Conservation (phyloP, 768 basidiomycete species). For the Myochromella boudieri region DNA sequence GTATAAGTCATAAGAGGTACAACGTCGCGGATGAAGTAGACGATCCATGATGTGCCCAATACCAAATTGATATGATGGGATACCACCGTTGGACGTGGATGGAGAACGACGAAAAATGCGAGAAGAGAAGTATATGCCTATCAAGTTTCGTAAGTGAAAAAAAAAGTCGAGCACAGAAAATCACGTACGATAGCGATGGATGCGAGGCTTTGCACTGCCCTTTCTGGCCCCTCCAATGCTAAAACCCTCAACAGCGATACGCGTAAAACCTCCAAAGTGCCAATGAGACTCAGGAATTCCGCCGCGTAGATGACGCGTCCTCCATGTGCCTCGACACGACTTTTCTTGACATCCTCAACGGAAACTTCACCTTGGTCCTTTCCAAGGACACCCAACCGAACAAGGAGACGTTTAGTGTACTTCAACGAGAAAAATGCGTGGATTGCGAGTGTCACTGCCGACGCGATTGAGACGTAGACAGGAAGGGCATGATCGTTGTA, state of each 20-base stretch:
- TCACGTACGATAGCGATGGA: too few relatives aligned
- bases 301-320: conserved; percentile 12
- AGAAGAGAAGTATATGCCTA: conserved; percentile 15
- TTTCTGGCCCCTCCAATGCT: conserved; percentile 1
- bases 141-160: too few relatives aligned
- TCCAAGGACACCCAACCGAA: neutral
- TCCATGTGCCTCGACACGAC: conserved; percentile 14
- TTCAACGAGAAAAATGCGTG: conserved; percentile 4
- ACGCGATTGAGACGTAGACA: conserved; percentile 11
- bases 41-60: conserved; percentile 16
- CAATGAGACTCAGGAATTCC: conserved; percentile 10
- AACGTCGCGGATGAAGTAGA: conserved; percentile 56
- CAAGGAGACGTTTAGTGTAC: conserved; percentile 5
- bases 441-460: conserved; percentile 5
- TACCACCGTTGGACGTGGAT: conserved; percentile 6
- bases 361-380: conserved; percentile 2
- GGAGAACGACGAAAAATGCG: conserved; percentile 8
- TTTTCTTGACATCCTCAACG: neutral
- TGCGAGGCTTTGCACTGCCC: conserved; percentile 2
- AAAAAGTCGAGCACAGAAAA: too few relatives aligned
- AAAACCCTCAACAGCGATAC: conserved; percentile 9
- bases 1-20: conserved; percentile 58
- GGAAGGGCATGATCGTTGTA: conserved; percentile 11
- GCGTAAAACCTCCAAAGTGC: conserved; percentile 15
- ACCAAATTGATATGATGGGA: conserved; percentile 9